Evolutionary conservation across 495 filamentous ascomycete species (phyloP), one percentile per base, ranked within the genome.

Genomic region (Hypoxylon rickii): DNA sequence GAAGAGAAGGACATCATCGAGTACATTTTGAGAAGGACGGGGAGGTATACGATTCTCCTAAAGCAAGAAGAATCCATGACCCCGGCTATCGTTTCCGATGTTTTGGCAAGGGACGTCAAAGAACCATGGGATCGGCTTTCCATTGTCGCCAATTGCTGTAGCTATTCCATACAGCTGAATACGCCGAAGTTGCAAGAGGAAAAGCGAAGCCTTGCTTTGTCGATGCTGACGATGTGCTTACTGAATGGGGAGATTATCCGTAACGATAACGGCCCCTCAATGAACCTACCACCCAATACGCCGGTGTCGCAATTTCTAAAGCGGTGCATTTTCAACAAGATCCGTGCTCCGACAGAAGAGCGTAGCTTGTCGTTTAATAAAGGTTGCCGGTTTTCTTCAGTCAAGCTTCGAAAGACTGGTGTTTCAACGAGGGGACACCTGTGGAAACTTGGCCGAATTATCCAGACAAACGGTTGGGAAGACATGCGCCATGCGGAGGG

Each of bases 141-240:
- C 26, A 67, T 71, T 29, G 37, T 55, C 7, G 68, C 60, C 32
- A 71, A 69, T 22, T 69, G 63, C 45, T 71, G 68, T 31, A 29
- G 63, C 8, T 71, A 69, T 40, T 22, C 56, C 0, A 26, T 57
- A 5, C 57, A 61, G 4, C 47, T 71, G 18, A 44, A 67, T 16
- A 33, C 8, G 6, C 7, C 24, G 39, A 19, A 24, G 12, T 50
- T 70, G 0, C 31, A 24, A 24, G 3, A 42, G 16, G 12, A 38
- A 13, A 19, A 44, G 18, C 12, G 31, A 26, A 68, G 64, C 32
- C 47, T 65, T 15, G 64, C 59, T 19, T 29, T 71, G 38, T 66
- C 65, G 2, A 34, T 65, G 45, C 38, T 70, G 18, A 52, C 57
- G 3, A 53, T 66, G 41, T 66, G 49, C 32, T 57, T 70, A 17